These are phyloP conservation scores for Silene conica DNA, from an alignment of 148 eudicot species.

Conservation along the genomic window DNA sequence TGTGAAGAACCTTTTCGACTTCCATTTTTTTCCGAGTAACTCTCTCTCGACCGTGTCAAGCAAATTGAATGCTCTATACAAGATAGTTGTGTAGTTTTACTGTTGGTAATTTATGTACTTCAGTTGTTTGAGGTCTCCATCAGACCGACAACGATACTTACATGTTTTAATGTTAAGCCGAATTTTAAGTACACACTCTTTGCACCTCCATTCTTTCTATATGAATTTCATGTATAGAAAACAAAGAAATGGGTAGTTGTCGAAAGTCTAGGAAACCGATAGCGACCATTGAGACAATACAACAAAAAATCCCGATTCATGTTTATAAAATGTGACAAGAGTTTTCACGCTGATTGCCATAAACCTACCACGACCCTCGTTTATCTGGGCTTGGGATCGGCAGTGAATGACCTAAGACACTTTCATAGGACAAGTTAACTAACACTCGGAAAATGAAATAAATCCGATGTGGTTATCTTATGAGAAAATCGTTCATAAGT, in stretches of 20 bases:
- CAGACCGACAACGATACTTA: background rate
- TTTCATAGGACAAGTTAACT: too few species aligned
- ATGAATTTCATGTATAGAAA: background rate
- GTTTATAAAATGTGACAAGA: too few species aligned
- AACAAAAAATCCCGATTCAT: too few species aligned
- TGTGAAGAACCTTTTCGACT: slow-evolving; percentile 20
- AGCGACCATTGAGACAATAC: too few species aligned
- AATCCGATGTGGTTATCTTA: too few species aligned
- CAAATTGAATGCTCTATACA: background rate
- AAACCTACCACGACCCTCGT: too few species aligned
- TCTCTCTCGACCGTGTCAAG: background rate
- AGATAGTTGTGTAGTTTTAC: background rate
- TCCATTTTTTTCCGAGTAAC: slow-evolving; percentile 8
- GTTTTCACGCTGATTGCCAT: too few species aligned
- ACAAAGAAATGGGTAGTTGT: background rate
- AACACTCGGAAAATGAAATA: too few species aligned
- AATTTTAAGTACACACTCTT: background rate
- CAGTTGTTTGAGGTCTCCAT: background rate
- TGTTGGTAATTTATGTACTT: background rate
- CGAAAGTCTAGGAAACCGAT: too few species aligned
- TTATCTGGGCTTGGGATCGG: too few species aligned
- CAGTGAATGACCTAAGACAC: too few species aligned
- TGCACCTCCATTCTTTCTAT: background rate
- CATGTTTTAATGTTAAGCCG: background rate
- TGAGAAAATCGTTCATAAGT: too few species aligned